Percentiles rank a stretch among this genome's conserved stretches.
These are phyloP conservation scores for Avicennia marina DNA, from an alignment of 257 asterid genomes.

Conservation along the genomic window DNA sequence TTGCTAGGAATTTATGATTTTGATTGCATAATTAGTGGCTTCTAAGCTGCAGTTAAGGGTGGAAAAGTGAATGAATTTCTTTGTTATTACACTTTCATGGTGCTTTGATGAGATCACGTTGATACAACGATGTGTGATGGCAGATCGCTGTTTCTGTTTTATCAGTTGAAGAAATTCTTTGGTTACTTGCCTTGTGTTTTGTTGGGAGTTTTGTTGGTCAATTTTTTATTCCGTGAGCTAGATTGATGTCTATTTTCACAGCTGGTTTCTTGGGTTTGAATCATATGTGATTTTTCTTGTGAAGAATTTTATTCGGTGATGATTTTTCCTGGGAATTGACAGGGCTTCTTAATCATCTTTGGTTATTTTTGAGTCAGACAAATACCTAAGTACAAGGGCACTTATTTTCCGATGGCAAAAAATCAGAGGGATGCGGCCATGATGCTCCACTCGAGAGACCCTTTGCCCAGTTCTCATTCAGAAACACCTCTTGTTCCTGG, in stretches of 20 bases:
- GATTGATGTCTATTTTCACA: no score
- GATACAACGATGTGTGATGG: constrained; percentile 27
- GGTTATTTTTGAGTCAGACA: background rate
- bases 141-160: constrained; percentile 17
- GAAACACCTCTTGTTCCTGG: constrained; percentile 39
- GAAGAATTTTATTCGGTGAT: no score
- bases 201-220: no score
- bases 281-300: no score
- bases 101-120: constrained; percentile 21
- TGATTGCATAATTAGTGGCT: no score
- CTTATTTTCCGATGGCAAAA: constrained; percentile 52
- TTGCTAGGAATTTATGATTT: constrained; percentile 12
- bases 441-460: constrained; percentile 52
- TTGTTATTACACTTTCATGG: background rate
- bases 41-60: no score
- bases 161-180: no score
- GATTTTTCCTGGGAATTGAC: no score
- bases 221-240: no score
- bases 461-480: constrained; percentile 44
- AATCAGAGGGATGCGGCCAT: constrained; percentile 48
- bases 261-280: no score
- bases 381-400: constrained; percentile 44
- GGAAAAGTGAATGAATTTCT: background rate
- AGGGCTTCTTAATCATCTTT: constrained; percentile 18
- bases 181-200: no score